Percentiles rank a stretch among this genome's conserved stretches.
phyloP scores from a whole-genome alignment of 192 early-diverging fungal genomes.

The Coemansia brasiliensis region DNA sequence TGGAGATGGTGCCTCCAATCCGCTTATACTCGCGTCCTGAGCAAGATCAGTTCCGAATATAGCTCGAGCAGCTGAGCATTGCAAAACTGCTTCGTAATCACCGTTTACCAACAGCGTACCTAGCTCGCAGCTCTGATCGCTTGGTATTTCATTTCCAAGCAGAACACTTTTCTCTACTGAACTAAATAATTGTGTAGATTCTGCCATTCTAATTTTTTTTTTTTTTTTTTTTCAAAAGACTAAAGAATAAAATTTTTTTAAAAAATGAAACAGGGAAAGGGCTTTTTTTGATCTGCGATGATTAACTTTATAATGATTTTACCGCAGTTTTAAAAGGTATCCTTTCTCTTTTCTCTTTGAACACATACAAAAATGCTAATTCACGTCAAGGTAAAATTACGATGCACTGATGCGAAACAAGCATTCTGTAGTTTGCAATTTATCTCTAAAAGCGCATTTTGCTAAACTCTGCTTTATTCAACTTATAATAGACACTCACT shows the following conservation, averaged over 20 bases:
- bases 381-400: slow-evolving; percentile 23
- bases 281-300: too few species aligned
- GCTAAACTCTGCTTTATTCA: slow-evolving; percentile 6
- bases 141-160: slow-evolving; percentile 23
- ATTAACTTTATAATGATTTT: too few species aligned
- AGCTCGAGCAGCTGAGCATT: slow-evolving; percentile 35
- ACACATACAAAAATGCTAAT: slow-evolving; percentile 19
- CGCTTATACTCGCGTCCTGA: slow-evolving; percentile 9
- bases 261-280: too few species aligned
- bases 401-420: neutral
- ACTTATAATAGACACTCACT: slow-evolving; percentile 75
- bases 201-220: neutral
- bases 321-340: neutral
- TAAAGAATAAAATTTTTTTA: too few species aligned
- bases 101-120: slow-evolving; percentile 32
- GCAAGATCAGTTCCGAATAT: slow-evolving; percentile 58
- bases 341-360: neutral
- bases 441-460: neutral
- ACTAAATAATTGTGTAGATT: neutral
- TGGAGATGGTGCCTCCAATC: slow-evolving; percentile 30
- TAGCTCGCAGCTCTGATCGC: neutral
- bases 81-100: slow-evolving; percentile 57
- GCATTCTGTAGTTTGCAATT: neutral
- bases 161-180: slow-evolving; percentile 14
- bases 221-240: too few species aligned